phyloP scores from a whole-genome alignment of 768 basidiomycete species.

The Kwoniella sp. region DNA sequence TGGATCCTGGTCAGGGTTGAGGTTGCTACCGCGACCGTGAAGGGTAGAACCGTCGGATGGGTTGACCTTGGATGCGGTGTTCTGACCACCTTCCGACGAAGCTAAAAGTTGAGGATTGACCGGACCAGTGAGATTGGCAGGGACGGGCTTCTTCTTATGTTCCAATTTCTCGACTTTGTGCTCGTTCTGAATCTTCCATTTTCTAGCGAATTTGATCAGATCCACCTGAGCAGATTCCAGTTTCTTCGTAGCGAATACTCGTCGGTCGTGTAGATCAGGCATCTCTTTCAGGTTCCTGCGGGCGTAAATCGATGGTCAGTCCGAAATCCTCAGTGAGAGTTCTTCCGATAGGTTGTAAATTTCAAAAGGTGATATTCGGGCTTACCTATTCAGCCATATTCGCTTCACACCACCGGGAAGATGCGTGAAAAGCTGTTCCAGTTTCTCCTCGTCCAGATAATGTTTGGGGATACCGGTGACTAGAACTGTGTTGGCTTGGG shows the following conservation, averaged over 20 bases:
- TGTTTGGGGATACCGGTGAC: conserved; percentile 82
- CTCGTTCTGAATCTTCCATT: conserved; percentile 63
- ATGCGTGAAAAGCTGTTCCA: conserved; percentile 71
- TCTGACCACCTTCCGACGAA: conserved; percentile 11
- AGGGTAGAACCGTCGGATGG: background rate
- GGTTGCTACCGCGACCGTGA: background rate
- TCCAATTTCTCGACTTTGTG: conserved; percentile 61
- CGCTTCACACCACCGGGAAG: conserved; percentile 87
- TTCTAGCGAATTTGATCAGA: conserved; percentile 73
- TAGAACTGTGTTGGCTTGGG: conserved; percentile 87
- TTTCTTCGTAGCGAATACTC: conserved; percentile 70
- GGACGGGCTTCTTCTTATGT: conserved; percentile 43
- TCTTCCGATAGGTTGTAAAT: too few species aligned
- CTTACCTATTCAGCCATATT: conserved; percentile 87
- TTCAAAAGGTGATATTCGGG: background rate
- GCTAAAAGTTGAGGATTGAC: conserved; percentile 43
- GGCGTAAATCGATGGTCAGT: background rate
- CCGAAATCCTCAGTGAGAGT: too few species aligned
- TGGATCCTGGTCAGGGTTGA: conserved; percentile 2
- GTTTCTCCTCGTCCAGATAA: conserved; percentile 71
- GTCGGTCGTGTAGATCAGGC: conserved; percentile 77
- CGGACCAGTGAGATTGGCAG: conserved; percentile 35
- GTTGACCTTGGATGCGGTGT: background rate
- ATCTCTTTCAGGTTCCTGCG: conserved; percentile 78
- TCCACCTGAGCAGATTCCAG: conserved; percentile 84